Base-by-base conservation (phyloP, 2,329 filamentous ascomycete species). In the Akanthomyces muscarius region DNA sequence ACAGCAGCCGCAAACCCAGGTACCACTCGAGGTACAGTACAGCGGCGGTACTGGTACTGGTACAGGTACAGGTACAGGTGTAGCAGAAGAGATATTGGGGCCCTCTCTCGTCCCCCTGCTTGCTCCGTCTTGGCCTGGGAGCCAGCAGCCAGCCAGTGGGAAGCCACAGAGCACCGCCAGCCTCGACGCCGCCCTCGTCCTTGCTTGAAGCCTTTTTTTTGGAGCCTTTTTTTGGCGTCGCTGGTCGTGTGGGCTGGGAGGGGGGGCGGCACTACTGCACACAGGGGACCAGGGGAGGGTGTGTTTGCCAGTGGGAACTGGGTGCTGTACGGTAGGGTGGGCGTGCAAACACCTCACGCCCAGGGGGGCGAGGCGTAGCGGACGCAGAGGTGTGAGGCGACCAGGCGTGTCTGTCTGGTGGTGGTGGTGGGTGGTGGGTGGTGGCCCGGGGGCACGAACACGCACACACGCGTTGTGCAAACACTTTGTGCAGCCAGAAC, bases 201-300 rank as follows among this genome's bases (percentile, higher is more conserved):
- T 50, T 58, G 55, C 55, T 58, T 58, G 54, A 42, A 57, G 42
- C n/a, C 38, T 41, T 57, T 57, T 57, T 57, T 57, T 36, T 57
- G 54, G 54, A 47, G 44, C 44, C 42, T 21, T 48, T 58, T 28
- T 50, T 30, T 4, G 33, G 52, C 36, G 33, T 57, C 28, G 16
- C 25, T 57, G 38, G 36, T 55, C 52, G 52, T 56, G 54, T 45
- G 54, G 54, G 54, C 18, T 45, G 41, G 28, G 54, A 14, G 8
- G 28, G 53, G 54, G 36, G 38, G 13, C 38, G 54, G 16, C 54
- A 33, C 54, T 56, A 56, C 53, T 56, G 41, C 54, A 56, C 13
- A 38, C 51, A 54, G 53, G 53, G 36, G 38, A 23, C 11, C 28
- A 13, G 41, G 42, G 54, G 21, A 25, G 33, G 21, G 54, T 33